Conservation (phyloP, 371 early-diverging fungal species). For the Rhizopus stolonifer region DNA sequence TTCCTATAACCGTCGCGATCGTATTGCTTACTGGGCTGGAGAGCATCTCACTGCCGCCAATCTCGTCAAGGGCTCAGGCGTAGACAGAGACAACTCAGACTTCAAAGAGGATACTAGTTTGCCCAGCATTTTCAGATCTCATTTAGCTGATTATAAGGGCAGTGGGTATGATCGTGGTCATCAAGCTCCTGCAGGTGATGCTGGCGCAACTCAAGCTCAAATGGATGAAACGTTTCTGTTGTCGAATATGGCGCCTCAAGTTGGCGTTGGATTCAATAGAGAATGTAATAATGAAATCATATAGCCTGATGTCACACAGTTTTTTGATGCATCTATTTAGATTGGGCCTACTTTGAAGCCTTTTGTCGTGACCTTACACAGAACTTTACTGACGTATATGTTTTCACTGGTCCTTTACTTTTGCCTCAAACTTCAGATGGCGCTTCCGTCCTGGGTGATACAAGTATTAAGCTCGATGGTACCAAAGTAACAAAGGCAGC, state of each 20-base stretch:
- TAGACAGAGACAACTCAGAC: constrained; percentile 56
- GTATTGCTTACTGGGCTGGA: constrained; percentile 80
- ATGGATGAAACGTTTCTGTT: constrained; percentile 77
- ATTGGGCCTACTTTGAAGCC: constrained; percentile 78
- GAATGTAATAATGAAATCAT: constrained; percentile 44
- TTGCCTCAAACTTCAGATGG: constrained; percentile 40
- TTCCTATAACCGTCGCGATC: constrained; percentile 68
- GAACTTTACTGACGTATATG: constrained; percentile 67
- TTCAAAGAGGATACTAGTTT: constrained; percentile 65
- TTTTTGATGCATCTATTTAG: constrained; percentile 18
- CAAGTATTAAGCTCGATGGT: background rate
- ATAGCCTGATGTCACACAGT: background rate
- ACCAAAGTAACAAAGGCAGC: background rate
- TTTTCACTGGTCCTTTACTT: constrained; percentile 78
- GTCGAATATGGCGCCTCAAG: constrained; percentile 80
- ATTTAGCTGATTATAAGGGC: constrained; percentile 61
- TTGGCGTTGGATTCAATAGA: constrained; percentile 80
- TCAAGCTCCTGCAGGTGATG: constrained; percentile 78
- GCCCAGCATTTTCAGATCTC: constrained; percentile 62
- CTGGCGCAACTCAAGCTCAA: constrained; percentile 54
- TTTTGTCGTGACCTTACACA: constrained; percentile 67
- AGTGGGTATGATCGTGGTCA: constrained; percentile 86
- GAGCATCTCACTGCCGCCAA: constrained; percentile 73
- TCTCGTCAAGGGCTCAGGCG: constrained; percentile 50
- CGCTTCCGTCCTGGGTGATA: background rate